Percentiles rank a stretch among this genome's conserved stretches.
Evolutionary conservation across 306 rosid species (phyloP).

Genomic region (Pyrus bretschneideri): DNA sequence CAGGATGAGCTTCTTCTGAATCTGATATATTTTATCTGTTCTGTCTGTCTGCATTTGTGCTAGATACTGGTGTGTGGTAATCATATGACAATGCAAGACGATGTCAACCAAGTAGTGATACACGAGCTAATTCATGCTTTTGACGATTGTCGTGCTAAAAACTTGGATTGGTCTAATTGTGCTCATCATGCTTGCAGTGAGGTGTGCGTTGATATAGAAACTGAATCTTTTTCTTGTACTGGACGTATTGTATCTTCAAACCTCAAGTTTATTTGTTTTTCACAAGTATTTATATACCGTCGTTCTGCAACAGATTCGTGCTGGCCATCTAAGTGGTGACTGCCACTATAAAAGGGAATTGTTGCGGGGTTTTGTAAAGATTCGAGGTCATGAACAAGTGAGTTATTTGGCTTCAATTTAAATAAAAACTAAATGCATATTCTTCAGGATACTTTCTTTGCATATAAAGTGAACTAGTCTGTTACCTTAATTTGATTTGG

Average conservation of each 20-base stretch:
- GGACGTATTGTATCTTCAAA: background rate
- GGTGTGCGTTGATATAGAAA: conserved; percentile 29
- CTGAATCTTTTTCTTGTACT: background rate
- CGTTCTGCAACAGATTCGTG: conserved; percentile 57
- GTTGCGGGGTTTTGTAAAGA: conserved; percentile 47
- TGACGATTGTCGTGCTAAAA: conserved; percentile 77
- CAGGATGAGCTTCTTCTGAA: background rate
- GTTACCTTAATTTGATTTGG: background rate
- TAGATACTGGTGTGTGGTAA: conserved; percentile 75
- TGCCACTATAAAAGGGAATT: conserved; percentile 87
- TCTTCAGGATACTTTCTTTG: background rate
- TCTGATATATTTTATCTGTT: conserved; percentile 6
- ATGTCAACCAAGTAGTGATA: conserved; percentile 65
- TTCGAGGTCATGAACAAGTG: conserved; percentile 85
- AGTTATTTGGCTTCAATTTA: background rate
- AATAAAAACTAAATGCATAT: background rate
- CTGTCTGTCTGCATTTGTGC: conserved; percentile 8
- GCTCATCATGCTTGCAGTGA: conserved; percentile 97
- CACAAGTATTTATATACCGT: background rate
- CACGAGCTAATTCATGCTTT: conserved; percentile 90
- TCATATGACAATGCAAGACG: conserved; percentile 52
- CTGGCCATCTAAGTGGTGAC: conserved; percentile 89
- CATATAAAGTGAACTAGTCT: background rate
- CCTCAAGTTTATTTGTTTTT: background rate
- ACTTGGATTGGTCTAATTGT: conserved; percentile 75